Conservation (phyloP, 768 basidiomycete genomes). For the Inosperma sp. region DNA sequence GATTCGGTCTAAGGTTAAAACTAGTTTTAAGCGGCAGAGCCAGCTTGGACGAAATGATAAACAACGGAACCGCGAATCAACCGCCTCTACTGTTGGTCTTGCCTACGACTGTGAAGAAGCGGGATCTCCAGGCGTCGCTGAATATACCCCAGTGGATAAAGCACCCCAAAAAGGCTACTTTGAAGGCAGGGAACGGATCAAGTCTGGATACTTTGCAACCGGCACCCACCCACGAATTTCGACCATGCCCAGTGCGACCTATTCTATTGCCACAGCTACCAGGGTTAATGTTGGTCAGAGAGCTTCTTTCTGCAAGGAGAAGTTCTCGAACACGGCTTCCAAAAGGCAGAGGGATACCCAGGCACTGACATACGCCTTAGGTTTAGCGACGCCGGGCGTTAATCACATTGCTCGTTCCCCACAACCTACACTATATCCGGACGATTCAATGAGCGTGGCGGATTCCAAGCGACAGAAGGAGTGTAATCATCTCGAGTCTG, state of each 20-base stretch:
- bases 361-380: slow-evolving; percentile 35
- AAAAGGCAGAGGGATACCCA: slow-evolving; percentile 40
- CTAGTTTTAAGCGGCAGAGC: slow-evolving; percentile 24
- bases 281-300: slow-evolving; percentile 28
- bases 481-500: slow-evolving; percentile 13
- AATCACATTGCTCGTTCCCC: slow-evolving; percentile 40
- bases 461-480: slow-evolving; percentile 20
- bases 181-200: slow-evolving; percentile 61
- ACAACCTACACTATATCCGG: slow-evolving; percentile 62
- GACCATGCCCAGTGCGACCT: slow-evolving; percentile 33
- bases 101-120: slow-evolving; percentile 56
- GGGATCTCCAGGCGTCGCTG: slow-evolving; percentile 34
- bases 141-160: slow-evolving; percentile 25
- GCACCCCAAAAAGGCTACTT: slow-evolving; percentile 25
- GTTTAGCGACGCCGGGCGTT: slow-evolving; percentile 35
- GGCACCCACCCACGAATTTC: slow-evolving; percentile 54
- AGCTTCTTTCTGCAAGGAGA: slow-evolving; percentile 21
- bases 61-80: slow-evolving; percentile 26
- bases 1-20: slow-evolving; percentile 36
- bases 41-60: slow-evolving; percentile 21
- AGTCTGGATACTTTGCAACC: slow-evolving; percentile 61
- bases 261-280: slow-evolving; percentile 34
- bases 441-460: slow-evolving; percentile 57
- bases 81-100: slow-evolving; percentile 28
- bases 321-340: slow-evolving; percentile 36